These are phyloP conservation scores for Claviceps monticola DNA, from an alignment of 2,329 filamentous ascomycete genomes.

Conservation along the genomic window DNA sequence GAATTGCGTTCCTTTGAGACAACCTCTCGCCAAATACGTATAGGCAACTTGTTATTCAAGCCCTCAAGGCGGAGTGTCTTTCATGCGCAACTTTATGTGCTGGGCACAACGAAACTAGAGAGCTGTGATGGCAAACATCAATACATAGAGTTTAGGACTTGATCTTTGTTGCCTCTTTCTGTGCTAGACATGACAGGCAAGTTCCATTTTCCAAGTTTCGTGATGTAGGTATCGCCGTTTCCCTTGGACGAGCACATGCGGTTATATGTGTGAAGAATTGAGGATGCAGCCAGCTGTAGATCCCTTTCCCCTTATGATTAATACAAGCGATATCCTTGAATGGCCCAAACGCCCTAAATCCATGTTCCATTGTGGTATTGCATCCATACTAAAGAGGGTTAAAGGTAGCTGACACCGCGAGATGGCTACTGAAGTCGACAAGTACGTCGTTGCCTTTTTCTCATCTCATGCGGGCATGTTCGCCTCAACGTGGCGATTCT, in stretches of 20 bases:
- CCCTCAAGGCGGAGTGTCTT: too few relatives aligned
- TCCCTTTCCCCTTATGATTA: neutral
- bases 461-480: neutral
- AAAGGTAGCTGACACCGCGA: neutral
- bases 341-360: neutral
- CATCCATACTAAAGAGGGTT: neutral
- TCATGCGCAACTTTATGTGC: too few relatives aligned
- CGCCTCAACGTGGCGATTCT: neutral
- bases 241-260: neutral
- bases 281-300: neutral
- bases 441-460: neutral
- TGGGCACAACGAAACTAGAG: too few relatives aligned
- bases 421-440: neutral
- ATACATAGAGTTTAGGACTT: too few relatives aligned
- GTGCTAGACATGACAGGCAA: neutral
- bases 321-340: neutral
- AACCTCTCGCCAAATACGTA: too few relatives aligned
- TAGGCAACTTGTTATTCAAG: too few relatives aligned
- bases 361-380: neutral
- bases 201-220: neutral
- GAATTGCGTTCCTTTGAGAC: too few relatives aligned
- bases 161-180: neutral
- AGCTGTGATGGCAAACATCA: too few relatives aligned
- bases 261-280: neutral
- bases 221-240: neutral